Percentiles rank a stretch among this genome's conserved stretches.
These are phyloP conservation scores for Lepiota venenata DNA, from an alignment of 768 basidiomycete genomes.

Conservation along the genomic window DNA sequence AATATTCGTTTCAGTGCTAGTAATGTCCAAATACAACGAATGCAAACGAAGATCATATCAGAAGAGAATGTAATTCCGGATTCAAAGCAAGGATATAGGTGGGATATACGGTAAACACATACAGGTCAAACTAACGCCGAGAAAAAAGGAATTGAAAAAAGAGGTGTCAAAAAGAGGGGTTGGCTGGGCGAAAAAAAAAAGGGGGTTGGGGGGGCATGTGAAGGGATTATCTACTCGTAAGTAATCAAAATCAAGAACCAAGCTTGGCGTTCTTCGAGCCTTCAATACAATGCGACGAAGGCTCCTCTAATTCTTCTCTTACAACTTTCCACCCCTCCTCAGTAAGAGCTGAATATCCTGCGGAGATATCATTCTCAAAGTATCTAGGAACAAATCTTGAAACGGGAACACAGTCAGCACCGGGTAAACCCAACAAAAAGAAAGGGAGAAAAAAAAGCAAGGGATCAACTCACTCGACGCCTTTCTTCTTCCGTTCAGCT, in stretches of 20 bases:
- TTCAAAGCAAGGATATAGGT: too few relatives aligned
- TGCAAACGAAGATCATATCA: too few relatives aligned
- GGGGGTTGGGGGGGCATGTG: neutral
- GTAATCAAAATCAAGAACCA: neutral
- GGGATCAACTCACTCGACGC: constrained; percentile 68
- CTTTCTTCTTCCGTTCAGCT: constrained; percentile 80
- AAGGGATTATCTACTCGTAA: neutral
- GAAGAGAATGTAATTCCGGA: too few relatives aligned
- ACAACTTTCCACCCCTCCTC: constrained; percentile 67
- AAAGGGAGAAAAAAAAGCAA: too few relatives aligned
- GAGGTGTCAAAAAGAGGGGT: too few relatives aligned
- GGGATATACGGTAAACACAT: too few relatives aligned
- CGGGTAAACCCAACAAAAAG: neutral
- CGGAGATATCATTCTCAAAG: constrained; percentile 67
- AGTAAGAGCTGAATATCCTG: constrained; percentile 69
- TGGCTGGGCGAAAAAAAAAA: neutral
- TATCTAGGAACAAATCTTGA: constrained; percentile 68
- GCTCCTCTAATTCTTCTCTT: constrained; percentile 63
- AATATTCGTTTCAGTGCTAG: too few relatives aligned
- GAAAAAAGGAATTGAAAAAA: too few relatives aligned
- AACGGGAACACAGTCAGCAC: neutral
- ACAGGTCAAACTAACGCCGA: too few relatives aligned
- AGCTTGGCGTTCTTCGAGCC: neutral
- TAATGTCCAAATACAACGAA: too few relatives aligned
- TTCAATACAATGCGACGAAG: constrained; percentile 27